Evolutionary conservation across 495 filamentous ascomycete genomes (phyloP).

Genomic region (Cryomyces minteri): DNA sequence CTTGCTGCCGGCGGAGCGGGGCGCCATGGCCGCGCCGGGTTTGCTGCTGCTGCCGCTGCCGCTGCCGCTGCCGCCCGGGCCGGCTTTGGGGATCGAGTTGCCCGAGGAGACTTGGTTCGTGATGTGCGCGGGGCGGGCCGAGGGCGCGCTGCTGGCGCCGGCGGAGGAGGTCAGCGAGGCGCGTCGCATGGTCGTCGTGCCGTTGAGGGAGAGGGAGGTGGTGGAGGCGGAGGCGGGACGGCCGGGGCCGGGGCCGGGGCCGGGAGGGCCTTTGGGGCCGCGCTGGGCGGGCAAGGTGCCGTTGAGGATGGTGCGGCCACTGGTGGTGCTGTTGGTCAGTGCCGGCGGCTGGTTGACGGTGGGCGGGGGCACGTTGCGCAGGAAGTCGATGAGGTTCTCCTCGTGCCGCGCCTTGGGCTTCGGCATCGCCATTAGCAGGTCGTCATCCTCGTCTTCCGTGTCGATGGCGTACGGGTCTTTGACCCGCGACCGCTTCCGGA

Average conservation of each 20-base stretch:
- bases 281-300: no score
- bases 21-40: background rate
- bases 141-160: no score
- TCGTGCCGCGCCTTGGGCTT: slow-evolving; percentile 29
- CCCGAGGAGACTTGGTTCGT: no score
- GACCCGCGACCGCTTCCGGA: slow-evolving; percentile 54
- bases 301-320: no score
- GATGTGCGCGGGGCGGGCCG: no score
- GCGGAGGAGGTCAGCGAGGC: no score
- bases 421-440: slow-evolving; percentile 26
- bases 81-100: background rate
- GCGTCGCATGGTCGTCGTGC: background rate
- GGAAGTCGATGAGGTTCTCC: slow-evolving; percentile 73
- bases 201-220: background rate
- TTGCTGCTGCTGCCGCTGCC: no score
- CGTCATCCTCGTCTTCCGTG: slow-evolving; percentile 57
- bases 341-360: background rate
- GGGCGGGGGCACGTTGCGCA: slow-evolving; percentile 67
- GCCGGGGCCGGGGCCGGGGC: background rate
- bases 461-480: slow-evolving; percentile 89
- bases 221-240: background rate
- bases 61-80: background rate
- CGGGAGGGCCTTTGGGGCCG: background rate
- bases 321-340: background rate
- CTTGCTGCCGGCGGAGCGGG: slow-evolving; percentile 10